Base-by-base conservation (phyloP, 495 filamentous ascomycete species). In the Aspergillus avenaceus region DNA sequence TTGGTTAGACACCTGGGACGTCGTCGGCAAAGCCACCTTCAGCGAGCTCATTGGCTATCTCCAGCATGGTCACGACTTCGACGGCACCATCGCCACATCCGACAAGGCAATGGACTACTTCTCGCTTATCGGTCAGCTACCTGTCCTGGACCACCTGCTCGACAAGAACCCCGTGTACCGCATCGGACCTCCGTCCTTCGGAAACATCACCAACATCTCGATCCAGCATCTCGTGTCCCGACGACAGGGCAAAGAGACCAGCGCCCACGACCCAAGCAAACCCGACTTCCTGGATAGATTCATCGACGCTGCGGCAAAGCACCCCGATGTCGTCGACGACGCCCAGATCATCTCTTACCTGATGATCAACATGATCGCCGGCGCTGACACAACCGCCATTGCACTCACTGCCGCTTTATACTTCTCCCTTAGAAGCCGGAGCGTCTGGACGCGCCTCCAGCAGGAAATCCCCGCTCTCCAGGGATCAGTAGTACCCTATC, bases 81-180 rank as follows among this genome's bases (percentile, higher is more conserved):
- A 63, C 26, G 16, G 28, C n/a, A 55, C 55, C 12, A 19, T 61
- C 6, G 25, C 26, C 12, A 61, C 38, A 1, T 42, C 57, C 0
- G 36, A 59, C 34, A 42, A 26, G 8, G 47, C 56, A 2, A 54
- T 63, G 53, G 51, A 56, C 23, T 59, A 60, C 29, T 57, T 74
- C 46, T 28, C 44, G 8, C 3, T 59, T 8, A 58, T 72, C 23
- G 82, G 80, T 13, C 80, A 84, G 65, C 81, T 86, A 49, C 83
- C 84, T 26, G 65, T 78, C 54, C 72, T 87, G n/a, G 83, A 85
- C 54, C 65, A 67, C 7, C 49, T 84, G 37, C 70, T 84, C 41
- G 70, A 80, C 48, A 85, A 84, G 55, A 85, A 85, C 50, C 79
- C 79, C 2, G 44, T 69, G 26, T 36, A 51, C 18, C 54, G 53